Conservation (phyloP, 352 stramenopile species). For the Peronosclerospora sorghi region DNA sequence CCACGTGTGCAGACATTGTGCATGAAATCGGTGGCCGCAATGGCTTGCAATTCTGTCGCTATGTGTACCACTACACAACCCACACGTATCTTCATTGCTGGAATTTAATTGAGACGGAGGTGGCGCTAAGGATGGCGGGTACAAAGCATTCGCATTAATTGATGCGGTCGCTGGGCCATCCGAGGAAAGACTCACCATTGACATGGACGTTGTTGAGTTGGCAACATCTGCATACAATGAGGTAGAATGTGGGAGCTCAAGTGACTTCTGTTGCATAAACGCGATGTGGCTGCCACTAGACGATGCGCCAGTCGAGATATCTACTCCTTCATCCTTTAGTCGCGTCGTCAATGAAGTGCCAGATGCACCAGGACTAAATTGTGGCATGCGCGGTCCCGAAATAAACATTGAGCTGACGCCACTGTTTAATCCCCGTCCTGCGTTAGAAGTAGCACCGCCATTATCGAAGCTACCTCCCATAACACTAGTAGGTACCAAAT, state of each 20-base stretch:
- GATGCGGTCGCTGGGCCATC: constrained; percentile 15
- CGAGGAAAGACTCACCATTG: constrained; percentile 20
- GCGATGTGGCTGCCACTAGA: constrained; percentile 20
- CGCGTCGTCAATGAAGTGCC: constrained; percentile 18
- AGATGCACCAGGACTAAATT: constrained; percentile 15
- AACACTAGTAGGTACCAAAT: constrained; percentile 20
- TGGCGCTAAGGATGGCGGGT: constrained; percentile 14
- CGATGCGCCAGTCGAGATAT: constrained; percentile 17
- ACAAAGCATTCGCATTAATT: constrained; percentile 19
- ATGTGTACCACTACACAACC: constrained; percentile 31
- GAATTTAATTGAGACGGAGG: constrained; percentile 11
- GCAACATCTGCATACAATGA: constrained; percentile 24
- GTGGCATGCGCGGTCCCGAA: constrained; percentile 19
- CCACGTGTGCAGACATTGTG: constrained; percentile 52
- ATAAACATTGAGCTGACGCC: constrained; percentile 18
- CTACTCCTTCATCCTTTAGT: constrained; percentile 21
- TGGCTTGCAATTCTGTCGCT: constrained; percentile 39
- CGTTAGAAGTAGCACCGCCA: constrained; percentile 11
- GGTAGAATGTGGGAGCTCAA: constrained; percentile 17
- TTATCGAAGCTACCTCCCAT: constrained; percentile 19
- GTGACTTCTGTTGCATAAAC: constrained; percentile 25
- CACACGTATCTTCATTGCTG: constrained; percentile 22
- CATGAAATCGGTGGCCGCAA: constrained; percentile 67
- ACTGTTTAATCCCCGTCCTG: constrained; percentile 16
- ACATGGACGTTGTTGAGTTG: constrained; percentile 22